Base-by-base conservation (phyloP, 768 basidiomycete genomes). In the Naganishia kalamii region DNA sequence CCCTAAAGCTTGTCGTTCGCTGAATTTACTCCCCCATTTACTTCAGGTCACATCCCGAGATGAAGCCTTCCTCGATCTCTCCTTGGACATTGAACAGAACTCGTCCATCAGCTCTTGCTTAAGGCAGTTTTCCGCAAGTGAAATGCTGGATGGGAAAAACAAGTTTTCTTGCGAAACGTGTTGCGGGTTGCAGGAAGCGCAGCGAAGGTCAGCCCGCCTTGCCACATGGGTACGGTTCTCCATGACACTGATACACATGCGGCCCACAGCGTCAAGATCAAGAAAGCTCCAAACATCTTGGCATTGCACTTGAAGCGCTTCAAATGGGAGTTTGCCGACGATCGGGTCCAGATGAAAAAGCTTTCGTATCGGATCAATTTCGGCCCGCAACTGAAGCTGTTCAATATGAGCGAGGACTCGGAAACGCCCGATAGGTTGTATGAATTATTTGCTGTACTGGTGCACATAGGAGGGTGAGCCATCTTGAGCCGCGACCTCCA, bases 121-220 rank as follows among this genome's bases (percentile, higher is more conserved):
- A 37, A 85, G 92, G 49, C 91, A 93, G 75, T 99, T 99, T 77
- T 94, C 91, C 74, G 93, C 92, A 43, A 90, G 88, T 74, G 96
- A 99, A 79, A 99, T 97, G 93, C 84, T 99, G 21, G 93, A 91
- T 71, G 91, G 94, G 78, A 88, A 85, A 78, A 97, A 99, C 82
- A 98, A 98, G 80, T 99, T 97, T 76, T 96, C 90, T 77, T 99
- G 96, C 75, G 96, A 99, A 77, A 85, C 87, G 19, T 99, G 96
- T 77, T 93, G 94, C 73, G 92, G 92, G 64, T 80, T 98, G 29
- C 94, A 97, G 73, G 96, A 99, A 78, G 96, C 96, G 2, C 96
- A 98, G 81, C 94, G 94, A 82, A 83, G 94, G 93, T 89, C 71
- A 70, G 84, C 80, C 25, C 15, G 10, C 6, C 17, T 11, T 2